Evolutionary conservation across 1,284 basidiomycete genomes (phyloP).

Genomic region (Cutaneotrichosporon sp.): DNA sequence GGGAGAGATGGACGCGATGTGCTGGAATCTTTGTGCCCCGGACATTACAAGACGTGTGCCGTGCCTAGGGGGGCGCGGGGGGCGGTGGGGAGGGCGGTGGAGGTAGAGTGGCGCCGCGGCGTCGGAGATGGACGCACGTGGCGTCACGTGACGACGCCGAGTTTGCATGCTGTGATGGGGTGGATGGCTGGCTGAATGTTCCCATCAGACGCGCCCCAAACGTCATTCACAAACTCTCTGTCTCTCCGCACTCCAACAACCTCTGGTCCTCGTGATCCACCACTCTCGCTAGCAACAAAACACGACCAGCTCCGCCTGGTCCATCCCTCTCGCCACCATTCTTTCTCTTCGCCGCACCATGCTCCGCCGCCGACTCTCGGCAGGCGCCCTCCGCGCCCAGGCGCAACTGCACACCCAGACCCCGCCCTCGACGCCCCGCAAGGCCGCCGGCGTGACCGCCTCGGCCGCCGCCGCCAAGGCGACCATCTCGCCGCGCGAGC

Average conservation of each 20-base stretch:
- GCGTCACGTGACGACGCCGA: not conserved
- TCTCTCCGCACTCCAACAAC: not conserved
- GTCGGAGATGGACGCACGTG: not conserved
- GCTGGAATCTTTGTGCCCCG: not conserved
- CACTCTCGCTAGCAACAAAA: not conserved
- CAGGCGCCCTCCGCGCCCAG: constrained; percentile 39
- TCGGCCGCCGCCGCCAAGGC: constrained; percentile 21
- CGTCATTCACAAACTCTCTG: not conserved
- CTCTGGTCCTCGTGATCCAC: not conserved
- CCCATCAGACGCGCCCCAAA: not conserved
- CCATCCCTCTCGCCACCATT: constrained; percentile 11
- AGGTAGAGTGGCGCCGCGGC: not conserved
- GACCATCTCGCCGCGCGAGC: constrained; percentile 18
- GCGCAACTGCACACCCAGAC: constrained; percentile 13
- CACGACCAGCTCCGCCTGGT: not conserved
- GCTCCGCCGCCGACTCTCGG: constrained; percentile 48
- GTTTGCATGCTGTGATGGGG: not conserved
- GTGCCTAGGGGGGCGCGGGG: not conserved
- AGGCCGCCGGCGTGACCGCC: constrained; percentile 19
- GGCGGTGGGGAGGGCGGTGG: not conserved
- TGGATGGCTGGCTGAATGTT: not conserved
- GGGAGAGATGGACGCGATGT: not conserved
- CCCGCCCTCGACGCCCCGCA: constrained; percentile 8
- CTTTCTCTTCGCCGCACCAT: constrained; percentile 31
- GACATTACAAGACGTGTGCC: not conserved